Base-by-base conservation (phyloP, 306 rosid genomes). In the Trifolium subterraneum region DNA sequence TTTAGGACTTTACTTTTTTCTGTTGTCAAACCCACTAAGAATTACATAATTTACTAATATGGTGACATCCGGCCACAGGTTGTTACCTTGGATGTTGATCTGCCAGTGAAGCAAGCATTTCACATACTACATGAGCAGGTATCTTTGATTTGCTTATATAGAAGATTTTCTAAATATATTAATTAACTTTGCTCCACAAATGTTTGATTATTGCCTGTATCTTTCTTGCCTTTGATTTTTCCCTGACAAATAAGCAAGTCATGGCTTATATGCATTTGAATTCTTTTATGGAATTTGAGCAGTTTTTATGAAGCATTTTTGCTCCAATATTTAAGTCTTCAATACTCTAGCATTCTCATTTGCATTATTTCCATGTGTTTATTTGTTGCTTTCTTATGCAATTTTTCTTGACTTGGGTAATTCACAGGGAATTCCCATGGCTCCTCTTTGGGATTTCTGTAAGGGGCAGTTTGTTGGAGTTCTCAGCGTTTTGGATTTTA, bases 41-140 rank as follows among this genome's bases (percentile, higher is more conserved):
- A 70, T 59, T 45, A 48, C 66, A 35, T 47, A 16, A 61, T 56
- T 81, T 62, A 13, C 70, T 72, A 23, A 73, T 78, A 56, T 56
- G 68, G 65, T 62, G 71, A 67, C 74, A 64, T 64, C 73, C 76
- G 83, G 63, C 83, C 38, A 54, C 85, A 95, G 99, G 93, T 95
- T 84, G 89, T 92, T 41, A 88, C 97, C 54, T 81, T 95, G 87
- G 98, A 92, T 79, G 86, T 87, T 76, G 93, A 90, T 76, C 73
- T 95, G 76, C 99, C 99, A 10, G 98, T 95, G 84, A 92, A 95
- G 87, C 93, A 95, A 83, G 97, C 99, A 72, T 95, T 95, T 84
- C 98, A 95, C 75, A 87, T 92, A 77, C 81, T 95, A 78, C 96
- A 95, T 42, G 98, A 95, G 82, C 98, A 92, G 98, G 99, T 87